phyloP scores from a whole-genome alignment of 2,329 filamentous ascomycete genomes.

The Colletotrichum endophyticum region DNA sequence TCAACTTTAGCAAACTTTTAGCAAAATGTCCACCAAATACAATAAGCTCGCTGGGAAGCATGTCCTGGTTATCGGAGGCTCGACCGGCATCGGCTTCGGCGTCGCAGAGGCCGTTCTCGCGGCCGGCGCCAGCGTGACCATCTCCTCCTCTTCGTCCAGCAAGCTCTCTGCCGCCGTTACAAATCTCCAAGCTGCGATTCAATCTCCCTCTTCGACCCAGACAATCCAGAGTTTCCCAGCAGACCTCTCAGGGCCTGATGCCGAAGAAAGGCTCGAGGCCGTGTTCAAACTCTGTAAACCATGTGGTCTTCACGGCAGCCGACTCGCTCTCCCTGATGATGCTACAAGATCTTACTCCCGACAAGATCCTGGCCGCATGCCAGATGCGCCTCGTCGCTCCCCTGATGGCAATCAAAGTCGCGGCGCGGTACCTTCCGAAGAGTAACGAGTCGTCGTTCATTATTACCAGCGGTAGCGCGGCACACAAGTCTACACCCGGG shows the following conservation, averaged over 20 bases:
- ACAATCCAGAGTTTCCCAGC: constrained; percentile 33
- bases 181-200: constrained; percentile 33
- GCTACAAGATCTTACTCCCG: constrained; percentile 44
- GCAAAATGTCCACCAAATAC: constrained; percentile 25
- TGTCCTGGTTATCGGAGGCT: constrained; percentile 68
- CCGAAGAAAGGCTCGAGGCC: constrained; percentile 49
- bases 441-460: constrained; percentile 53
- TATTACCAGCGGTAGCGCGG: constrained; percentile 59
- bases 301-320: constrained; percentile 63
- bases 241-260: not conserved
- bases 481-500: constrained; percentile 54
- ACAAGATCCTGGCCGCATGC: constrained; percentile 33
- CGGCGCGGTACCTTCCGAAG: constrained; percentile 45
- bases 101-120: constrained; percentile 64
- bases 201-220: not conserved
- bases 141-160: constrained; percentile 61
- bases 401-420: constrained; percentile 57
- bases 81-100: constrained; percentile 65
- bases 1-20: too few relatives aligned
- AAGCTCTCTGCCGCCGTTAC: constrained; percentile 53
- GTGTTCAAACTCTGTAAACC: constrained; percentile 30
- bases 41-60: constrained; percentile 35
- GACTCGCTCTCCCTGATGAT: constrained; percentile 35
- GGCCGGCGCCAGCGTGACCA: constrained; percentile 57
- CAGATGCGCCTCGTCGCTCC: constrained; percentile 56